phyloP scores from a whole-genome alignment of 129 eudicot species.

The Artemisia argyi region DNA sequence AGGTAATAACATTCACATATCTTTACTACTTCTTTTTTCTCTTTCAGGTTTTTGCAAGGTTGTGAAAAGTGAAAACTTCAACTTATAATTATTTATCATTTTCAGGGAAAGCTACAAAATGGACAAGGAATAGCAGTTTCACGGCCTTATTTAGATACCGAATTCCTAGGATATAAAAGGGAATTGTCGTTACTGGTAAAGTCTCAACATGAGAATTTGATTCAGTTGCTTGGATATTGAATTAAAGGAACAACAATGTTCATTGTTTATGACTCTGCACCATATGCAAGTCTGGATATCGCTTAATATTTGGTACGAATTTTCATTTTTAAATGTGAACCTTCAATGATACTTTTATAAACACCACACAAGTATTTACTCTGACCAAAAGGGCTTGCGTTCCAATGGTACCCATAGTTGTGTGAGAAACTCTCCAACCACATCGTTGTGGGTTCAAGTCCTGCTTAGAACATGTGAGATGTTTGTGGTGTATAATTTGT shows the following conservation, averaged over 20 bases:
- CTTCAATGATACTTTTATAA: too few relatives aligned
- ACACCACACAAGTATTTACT: too few relatives aligned
- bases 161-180: background rate
- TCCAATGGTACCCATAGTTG: too few relatives aligned
- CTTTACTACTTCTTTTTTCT: background rate
- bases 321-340: background rate
- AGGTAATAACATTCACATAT: background rate
- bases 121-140: slow-evolving; percentile 6
- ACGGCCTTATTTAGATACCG: background rate
- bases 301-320: slow-evolving; percentile 13
- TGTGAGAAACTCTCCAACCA: too few relatives aligned
- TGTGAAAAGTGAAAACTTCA: background rate
- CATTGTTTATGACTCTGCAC: slow-evolving; percentile 5
- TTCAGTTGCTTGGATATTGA: slow-evolving; percentile 18
- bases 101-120: slow-evolving; percentile 18
- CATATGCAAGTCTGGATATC: slow-evolving; percentile 1
- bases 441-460: too few relatives aligned
- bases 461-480: too few relatives aligned
- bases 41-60: background rate
- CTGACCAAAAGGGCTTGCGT: too few relatives aligned
- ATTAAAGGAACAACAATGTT: slow-evolving; percentile 1
- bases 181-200: background rate
- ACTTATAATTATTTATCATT: background rate
- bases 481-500: too few relatives aligned
- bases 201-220: slow-evolving; percentile 6